These are phyloP conservation scores for Microascus cirrosus DNA, from an alignment of 2,329 filamentous ascomycete species.

Conservation along the genomic window DNA sequence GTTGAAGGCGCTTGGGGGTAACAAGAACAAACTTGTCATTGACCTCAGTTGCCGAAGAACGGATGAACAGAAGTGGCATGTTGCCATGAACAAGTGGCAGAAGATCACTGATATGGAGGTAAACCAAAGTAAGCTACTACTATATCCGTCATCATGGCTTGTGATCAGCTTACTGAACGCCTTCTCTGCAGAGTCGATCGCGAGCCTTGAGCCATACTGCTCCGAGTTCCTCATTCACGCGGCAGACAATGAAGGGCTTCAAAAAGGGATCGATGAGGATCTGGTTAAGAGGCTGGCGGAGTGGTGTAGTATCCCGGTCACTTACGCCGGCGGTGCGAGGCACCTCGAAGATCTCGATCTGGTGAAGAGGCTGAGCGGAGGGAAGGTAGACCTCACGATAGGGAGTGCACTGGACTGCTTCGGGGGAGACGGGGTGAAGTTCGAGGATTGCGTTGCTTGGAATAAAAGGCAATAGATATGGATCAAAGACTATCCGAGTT, in stretches of 20 bases:
- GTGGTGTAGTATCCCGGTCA: slow-evolving; percentile 89
- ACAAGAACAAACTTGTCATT: slow-evolving; percentile 77
- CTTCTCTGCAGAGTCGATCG: slow-evolving; percentile 57
- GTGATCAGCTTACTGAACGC: not conserved
- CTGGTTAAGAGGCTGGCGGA: slow-evolving; percentile 65
- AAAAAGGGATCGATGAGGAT: slow-evolving; percentile 79
- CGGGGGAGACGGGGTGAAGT: slow-evolving; percentile 74
- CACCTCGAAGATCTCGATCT: slow-evolving; percentile 70
- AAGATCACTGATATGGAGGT: slow-evolving; percentile 95
- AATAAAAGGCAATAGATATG: slow-evolving; percentile 43
- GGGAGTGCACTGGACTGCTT: slow-evolving; percentile 95
- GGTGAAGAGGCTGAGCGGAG: slow-evolving; percentile 67
- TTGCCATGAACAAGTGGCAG: slow-evolving; percentile 99
- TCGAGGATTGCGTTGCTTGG: slow-evolving; percentile 85
- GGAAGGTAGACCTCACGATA: slow-evolving; percentile 86
- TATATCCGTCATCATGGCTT: not conserved
- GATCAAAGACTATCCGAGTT: not conserved
- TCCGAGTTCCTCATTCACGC: slow-evolving; percentile 96
- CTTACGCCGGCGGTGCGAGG: slow-evolving; percentile 89
- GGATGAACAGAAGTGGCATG: slow-evolving; percentile 67
- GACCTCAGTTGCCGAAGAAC: slow-evolving; percentile 83
- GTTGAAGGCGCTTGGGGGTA: slow-evolving; percentile 58
- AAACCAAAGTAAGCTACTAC: slow-evolving; percentile 54
- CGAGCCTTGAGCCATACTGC: slow-evolving; percentile 76
- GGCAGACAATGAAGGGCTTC: slow-evolving; percentile 90